Evolutionary conservation across 2,329 filamentous ascomycete species (phyloP).

Genomic region (Alternaria burnsii): DNA sequence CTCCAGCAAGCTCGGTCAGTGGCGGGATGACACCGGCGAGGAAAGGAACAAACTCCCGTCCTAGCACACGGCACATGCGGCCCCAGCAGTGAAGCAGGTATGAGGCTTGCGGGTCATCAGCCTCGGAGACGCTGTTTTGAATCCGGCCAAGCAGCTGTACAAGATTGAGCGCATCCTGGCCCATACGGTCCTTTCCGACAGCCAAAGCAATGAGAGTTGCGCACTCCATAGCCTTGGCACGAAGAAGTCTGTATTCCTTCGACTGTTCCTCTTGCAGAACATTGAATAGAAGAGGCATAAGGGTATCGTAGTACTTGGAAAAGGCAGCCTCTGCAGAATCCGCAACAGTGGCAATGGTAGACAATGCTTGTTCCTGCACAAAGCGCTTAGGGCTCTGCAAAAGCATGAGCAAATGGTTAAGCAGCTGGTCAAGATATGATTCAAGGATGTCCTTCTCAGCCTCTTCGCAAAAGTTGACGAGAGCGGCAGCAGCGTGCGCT

Average conservation of each 20-base stretch:
- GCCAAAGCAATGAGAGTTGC: slow-evolving; percentile 94
- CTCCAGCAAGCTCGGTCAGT: slow-evolving; percentile 85
- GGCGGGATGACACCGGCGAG: slow-evolving; percentile 93
- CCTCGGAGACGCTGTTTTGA: slow-evolving; percentile 80
- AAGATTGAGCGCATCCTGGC: slow-evolving; percentile 82
- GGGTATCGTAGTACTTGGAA: slow-evolving; percentile 89
- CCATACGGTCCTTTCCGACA: slow-evolving; percentile 92
- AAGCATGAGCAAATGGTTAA: slow-evolving; percentile 85
- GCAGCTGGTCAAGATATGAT: slow-evolving; percentile 88
- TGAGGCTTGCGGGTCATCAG: slow-evolving; percentile 94
- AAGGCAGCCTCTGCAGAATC: slow-evolving; percentile 97
- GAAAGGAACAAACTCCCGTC: slow-evolving; percentile 89
- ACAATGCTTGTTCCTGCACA: slow-evolving; percentile 96
- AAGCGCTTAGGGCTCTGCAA: slow-evolving; percentile 93
- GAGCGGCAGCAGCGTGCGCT: slow-evolving; percentile 93
- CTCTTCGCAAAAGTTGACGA: slow-evolving; percentile 99
- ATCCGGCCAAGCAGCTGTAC: slow-evolving; percentile 89
- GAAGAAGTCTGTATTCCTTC: slow-evolving; percentile 88
- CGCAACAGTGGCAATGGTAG: slow-evolving; percentile 98
- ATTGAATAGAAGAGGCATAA: slow-evolving; percentile 94
- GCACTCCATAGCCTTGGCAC: slow-evolving; percentile 99
- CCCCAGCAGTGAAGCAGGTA: slow-evolving; percentile 99
- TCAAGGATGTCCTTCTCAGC: slow-evolving; percentile 91
- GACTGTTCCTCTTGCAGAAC: slow-evolving; percentile 89
- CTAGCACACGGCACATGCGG: slow-evolving; percentile 95